Evolutionary conservation across 2,329 filamentous ascomycete species (phyloP).

Genomic region (Mollisia scopiformis): DNA sequence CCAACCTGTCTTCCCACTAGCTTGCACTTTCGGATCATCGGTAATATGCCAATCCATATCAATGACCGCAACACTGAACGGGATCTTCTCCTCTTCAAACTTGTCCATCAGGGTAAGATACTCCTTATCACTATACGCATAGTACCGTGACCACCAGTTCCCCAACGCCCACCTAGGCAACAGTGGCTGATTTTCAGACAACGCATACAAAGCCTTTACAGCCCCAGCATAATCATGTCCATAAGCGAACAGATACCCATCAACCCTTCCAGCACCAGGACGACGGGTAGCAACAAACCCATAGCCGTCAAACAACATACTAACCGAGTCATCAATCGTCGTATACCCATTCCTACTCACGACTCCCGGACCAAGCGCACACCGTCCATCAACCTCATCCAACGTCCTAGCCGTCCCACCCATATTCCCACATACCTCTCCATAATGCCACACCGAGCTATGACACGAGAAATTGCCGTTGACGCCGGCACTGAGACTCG

Average conservation of each 20-base stretch:
- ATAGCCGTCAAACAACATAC: slow-evolving; percentile 58
- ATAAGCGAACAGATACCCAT: slow-evolving; percentile 64
- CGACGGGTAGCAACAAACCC: slow-evolving; percentile 54
- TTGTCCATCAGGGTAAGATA: slow-evolving; percentile 61
- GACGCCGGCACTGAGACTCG: slow-evolving; percentile 45
- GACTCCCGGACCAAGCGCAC: slow-evolving; percentile 52
- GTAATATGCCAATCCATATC: slow-evolving; percentile 72
- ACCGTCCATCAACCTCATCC: slow-evolving; percentile 54
- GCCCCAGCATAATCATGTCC: slow-evolving; percentile 58
- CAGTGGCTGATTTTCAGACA: slow-evolving; percentile 58
- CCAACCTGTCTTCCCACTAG: slow-evolving; percentile 48
- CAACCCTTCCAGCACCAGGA: slow-evolving; percentile 48
- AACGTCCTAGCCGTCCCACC: slow-evolving; percentile 56
- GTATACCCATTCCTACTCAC: slow-evolving; percentile 54
- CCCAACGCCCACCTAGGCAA: slow-evolving; percentile 61
- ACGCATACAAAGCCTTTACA: slow-evolving; percentile 54
- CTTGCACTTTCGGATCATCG: slow-evolving; percentile 44
- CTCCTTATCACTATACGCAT: slow-evolving; percentile 57
- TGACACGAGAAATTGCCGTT: slow-evolving; percentile 36
- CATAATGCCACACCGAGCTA: slow-evolving; percentile 55
- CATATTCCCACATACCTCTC: slow-evolving; percentile 45
- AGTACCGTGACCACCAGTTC: slow-evolving; percentile 69
- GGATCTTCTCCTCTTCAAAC: slow-evolving; percentile 54
- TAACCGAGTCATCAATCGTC: slow-evolving; percentile 54
- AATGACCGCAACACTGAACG: slow-evolving; percentile 60